Conservation (phyloP, 371 early-diverging fungal species). For the Rhizomucor miehei region DNA sequence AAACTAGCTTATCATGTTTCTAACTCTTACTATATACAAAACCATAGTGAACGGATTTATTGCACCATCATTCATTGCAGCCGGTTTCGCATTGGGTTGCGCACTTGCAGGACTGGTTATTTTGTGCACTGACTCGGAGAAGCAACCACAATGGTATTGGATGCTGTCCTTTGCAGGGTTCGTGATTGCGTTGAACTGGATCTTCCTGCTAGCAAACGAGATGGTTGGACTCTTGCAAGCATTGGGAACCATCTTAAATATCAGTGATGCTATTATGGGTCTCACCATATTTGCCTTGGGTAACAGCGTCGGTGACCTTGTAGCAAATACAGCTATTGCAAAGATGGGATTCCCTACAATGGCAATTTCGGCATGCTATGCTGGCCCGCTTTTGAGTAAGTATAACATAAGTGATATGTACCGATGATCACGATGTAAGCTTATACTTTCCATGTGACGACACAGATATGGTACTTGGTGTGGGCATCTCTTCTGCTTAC, state of each 20-base stretch:
- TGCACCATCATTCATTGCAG: neutral
- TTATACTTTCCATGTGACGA: too few species aligned
- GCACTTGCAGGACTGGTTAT: conserved; percentile 15
- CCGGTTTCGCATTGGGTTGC: conserved; percentile 23
- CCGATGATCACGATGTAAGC: too few species aligned
- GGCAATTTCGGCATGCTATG: conserved; percentile 86
- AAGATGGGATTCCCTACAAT: conserved; percentile 83
- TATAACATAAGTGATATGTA: too few species aligned
- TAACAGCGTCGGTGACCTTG: conserved; percentile 80
- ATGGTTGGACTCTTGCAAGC: conserved; percentile 79
- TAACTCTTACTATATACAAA: neutral
- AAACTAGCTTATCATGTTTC: neutral
- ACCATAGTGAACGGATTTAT: conserved; percentile 16
- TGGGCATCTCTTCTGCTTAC: conserved; percentile 69
- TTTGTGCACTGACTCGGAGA: conserved; percentile 16
- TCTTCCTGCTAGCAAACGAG: conserved; percentile 75
- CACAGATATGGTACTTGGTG: conserved; percentile 72
- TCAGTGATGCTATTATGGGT: conserved; percentile 82
- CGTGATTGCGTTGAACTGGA: conserved; percentile 71
- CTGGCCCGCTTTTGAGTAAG: conserved; percentile 77
- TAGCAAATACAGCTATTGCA: conserved; percentile 84
- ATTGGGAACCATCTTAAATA: conserved; percentile 67
- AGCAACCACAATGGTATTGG: conserved; percentile 40
- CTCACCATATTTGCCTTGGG: conserved; percentile 84
- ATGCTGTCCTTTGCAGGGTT: conserved; percentile 69